These are phyloP conservation scores for Medicago ruthenica DNA, from an alignment of 306 rosid species.

Conservation along the genomic window DNA sequence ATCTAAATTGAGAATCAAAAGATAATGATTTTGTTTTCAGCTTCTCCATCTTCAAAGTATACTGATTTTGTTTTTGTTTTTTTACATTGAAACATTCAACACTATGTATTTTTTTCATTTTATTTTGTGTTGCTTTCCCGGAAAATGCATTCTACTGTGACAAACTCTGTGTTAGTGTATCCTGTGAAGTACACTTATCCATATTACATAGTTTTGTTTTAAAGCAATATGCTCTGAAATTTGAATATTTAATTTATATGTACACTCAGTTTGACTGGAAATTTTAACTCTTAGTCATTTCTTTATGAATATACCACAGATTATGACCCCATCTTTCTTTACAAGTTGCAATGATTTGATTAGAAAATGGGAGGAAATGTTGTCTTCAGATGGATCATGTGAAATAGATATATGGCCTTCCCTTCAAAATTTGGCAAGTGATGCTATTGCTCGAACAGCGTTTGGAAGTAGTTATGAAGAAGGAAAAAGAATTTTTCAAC, in stretches of 20 bases:
- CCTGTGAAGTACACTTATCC: too few species aligned
- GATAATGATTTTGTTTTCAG: too few species aligned
- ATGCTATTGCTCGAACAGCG: slow-evolving; percentile 53
- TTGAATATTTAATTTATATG: neutral
- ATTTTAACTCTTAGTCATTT: slow-evolving; percentile 4
- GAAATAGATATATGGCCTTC: slow-evolving; percentile 49
- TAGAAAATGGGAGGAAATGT: slow-evolving; percentile 51
- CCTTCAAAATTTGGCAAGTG: slow-evolving; percentile 44
- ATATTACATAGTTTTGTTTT: too few species aligned
- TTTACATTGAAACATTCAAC: too few species aligned
- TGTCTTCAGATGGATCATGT: slow-evolving; percentile 42
- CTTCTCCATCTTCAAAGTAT: too few species aligned
- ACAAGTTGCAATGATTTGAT: slow-evolving; percentile 49
- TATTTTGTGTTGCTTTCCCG: too few species aligned
- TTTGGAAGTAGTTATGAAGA: slow-evolving; percentile 62
- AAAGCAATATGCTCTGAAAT: neutral
- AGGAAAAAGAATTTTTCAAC: slow-evolving; percentile 60
- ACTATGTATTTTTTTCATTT: neutral
- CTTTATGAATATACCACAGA: slow-evolving; percentile 33
- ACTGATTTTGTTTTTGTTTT: too few species aligned
- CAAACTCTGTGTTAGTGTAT: neutral
- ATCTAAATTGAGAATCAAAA: too few species aligned
- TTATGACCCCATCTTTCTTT: slow-evolving; percentile 44
- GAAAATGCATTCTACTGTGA: neutral
- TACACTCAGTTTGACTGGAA: neutral